Base-by-base conservation (phyloP, 75 land plant species). In the Pinus albicaulis region DNA sequence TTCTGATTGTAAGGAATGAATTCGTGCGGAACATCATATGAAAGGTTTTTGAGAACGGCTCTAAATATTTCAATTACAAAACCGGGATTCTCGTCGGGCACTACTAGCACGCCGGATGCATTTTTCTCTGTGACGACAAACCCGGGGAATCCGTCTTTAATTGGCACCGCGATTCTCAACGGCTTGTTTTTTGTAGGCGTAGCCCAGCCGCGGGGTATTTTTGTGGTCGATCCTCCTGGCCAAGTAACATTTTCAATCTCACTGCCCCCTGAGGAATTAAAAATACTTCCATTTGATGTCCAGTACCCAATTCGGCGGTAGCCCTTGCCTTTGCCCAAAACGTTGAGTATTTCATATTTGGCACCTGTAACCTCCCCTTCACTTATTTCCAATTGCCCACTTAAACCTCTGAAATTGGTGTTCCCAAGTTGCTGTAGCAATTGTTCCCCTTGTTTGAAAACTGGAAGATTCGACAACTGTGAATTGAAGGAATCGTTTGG, bases 151-250 rank as follows among this genome's bases (percentile, higher is more conserved):
- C 31, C 31, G 31, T 1, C 31, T 31, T 0, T 31, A 31, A 31
- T 31, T 31, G 31, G 31, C 1, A 31, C 31, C 31, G 31, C 31
- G 31, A 31, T 31, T 31, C 31, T 31, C 31, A 31, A 31, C 31
- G 31, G 31, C 57, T 80, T 81, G 15, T 15, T 61, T 28, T 78
- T 73, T 12, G 81, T 82, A 2, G 96, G 93, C 62, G 84, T 80
- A 58, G 74, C 83, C 93, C 93, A 91, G 3, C 96, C 93, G 53
- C 80, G 81, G 0, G 93, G 96, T n/a, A 72, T 75, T 0, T 20
- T 5, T 5, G 13, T 63, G 20, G 20, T n/a, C n/a, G n/a, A n/a
- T 56, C 16, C 64, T 16, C 13, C 85, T 52, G 84, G 88, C 89
- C 89, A 88, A 13, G 81, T 73, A 1, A 69, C 84, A 28, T 28